phyloP scores from a whole-genome alignment of 2,329 filamentous ascomycete species.

The Dothiorella sarmentorum region DNA sequence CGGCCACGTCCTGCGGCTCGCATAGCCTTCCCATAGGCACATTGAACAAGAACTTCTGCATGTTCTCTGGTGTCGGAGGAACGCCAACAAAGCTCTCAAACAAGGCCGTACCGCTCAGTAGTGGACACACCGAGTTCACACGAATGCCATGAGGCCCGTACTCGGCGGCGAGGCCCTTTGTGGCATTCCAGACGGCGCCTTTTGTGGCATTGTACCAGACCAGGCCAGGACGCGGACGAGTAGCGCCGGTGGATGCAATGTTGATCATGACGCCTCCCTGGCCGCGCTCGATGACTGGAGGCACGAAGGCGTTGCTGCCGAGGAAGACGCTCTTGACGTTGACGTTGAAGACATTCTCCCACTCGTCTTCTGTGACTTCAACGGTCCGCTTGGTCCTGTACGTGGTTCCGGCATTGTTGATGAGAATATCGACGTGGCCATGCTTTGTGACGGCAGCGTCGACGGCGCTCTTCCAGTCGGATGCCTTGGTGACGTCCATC shows the following conservation, averaged over 20 bases:
- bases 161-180: conserved; percentile 67
- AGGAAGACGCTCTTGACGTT: conserved; percentile 67
- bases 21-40: conserved; percentile 60
- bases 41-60: conserved; percentile 51
- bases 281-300: conserved; percentile 56
- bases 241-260: conserved; percentile 62
- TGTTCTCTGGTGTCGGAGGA: conserved; percentile 53
- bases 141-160: conserved; percentile 70
- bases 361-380: conserved; percentile 63
- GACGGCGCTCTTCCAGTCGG: conserved; percentile 52
- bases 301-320: conserved; percentile 57
- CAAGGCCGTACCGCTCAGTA: conserved; percentile 64
- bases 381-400: conserved; percentile 56
- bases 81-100: conserved; percentile 58
- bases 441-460: conserved; percentile 51
- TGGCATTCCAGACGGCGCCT: conserved; percentile 61
- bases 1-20: conserved; percentile 57
- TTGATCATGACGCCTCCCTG: conserved; percentile 62
- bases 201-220: conserved; percentile 72
- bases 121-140: conserved; percentile 68
- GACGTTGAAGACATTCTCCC: conserved; percentile 63
- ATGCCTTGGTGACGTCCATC: conserved; percentile 52
- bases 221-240: conserved; percentile 58
- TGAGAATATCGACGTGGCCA: conserved; percentile 57
- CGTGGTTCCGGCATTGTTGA: conserved; percentile 60